Percentiles rank a stretch among this genome's conserved stretches.
These are phyloP conservation scores for Fusarium odoratissimum DNA, from an alignment of 2,329 filamentous ascomycete species.

Conservation along the genomic window DNA sequence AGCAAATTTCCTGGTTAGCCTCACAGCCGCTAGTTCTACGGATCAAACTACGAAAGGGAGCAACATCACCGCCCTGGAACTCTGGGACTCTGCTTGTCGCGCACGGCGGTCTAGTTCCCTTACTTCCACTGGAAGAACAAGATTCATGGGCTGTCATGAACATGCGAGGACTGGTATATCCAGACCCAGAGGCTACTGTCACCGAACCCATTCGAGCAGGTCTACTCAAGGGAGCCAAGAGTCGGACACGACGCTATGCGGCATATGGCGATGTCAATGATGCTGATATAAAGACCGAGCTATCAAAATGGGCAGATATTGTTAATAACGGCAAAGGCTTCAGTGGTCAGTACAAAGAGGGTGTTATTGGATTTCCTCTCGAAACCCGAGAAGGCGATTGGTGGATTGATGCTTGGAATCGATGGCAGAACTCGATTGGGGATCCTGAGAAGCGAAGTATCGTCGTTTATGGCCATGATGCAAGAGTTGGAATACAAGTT, in stretches of 20 bases:
- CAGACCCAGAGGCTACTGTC: conserved; percentile 36
- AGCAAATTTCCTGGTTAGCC: conserved; percentile 31
- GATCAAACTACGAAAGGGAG: conserved; percentile 7
- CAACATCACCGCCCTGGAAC: conserved; percentile 26
- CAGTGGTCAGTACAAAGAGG: background rate
- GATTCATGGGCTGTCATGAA: conserved; percentile 85
- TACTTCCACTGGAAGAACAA: conserved; percentile 72
- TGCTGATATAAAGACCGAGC: background rate
- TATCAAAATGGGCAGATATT: background rate
- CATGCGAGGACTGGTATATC: conserved; percentile 79
- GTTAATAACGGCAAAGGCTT: conserved; percentile 8
- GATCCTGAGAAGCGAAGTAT: conserved; percentile 58
- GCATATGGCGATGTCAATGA: conserved; percentile 9
- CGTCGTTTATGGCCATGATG: conserved; percentile 87
- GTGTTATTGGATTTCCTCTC: background rate
- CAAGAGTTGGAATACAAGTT: conserved; percentile 69
- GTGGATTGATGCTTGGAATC: conserved; percentile 37
- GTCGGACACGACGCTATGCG: conserved; percentile 13
- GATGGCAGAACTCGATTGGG: conserved; percentile 25
- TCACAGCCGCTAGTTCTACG: conserved; percentile 28
- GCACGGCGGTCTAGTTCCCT: conserved; percentile 84
- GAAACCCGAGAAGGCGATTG: conserved; percentile 30
- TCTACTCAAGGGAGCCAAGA: conserved; percentile 29
- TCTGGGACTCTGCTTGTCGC: conserved; percentile 65
- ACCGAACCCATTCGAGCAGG: conserved; percentile 11